Conservation (phyloP, 768 basidiomycete genomes). For the Tricholoma sp. region DNA sequence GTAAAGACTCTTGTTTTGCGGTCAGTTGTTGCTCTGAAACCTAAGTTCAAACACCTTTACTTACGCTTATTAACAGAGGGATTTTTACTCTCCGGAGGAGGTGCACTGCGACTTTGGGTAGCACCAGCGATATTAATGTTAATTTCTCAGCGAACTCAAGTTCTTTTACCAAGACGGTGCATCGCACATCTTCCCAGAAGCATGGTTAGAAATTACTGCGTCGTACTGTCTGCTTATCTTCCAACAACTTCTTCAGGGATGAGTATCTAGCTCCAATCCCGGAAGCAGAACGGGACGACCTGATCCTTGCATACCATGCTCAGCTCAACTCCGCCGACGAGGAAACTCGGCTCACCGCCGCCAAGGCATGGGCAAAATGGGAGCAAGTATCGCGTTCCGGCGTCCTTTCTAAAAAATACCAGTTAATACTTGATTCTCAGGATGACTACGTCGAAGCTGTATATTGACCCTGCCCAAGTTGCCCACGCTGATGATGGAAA, state of each 20-base stretch:
- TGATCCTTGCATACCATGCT: constrained; percentile 80
- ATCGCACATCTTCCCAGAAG: constrained; percentile 80
- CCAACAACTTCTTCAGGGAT: constrained; percentile 47
- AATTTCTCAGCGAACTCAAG: constrained; percentile 56
- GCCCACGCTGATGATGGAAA: constrained; percentile 65
- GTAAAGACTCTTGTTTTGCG: constrained; percentile 77
- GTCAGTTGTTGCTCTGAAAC: constrained; percentile 27
- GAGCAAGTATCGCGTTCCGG: constrained; percentile 51
- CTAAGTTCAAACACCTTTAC: neutral
- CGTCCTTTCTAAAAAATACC: neutral
- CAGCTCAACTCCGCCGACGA: constrained; percentile 73
- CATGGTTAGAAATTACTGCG: constrained; percentile 51
- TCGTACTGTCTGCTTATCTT: neutral
- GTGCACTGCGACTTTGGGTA: constrained; percentile 29
- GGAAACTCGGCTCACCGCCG: constrained; percentile 57
- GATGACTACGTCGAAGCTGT: constrained; percentile 78
- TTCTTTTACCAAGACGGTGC: constrained; percentile 93
- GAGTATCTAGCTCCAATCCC: constrained; percentile 80
- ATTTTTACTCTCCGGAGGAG: constrained; percentile 85
- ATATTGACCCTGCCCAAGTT: constrained; percentile 63
- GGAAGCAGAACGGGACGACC: constrained; percentile 69
- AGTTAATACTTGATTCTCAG: constrained; percentile 30
- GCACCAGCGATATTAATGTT: neutral
- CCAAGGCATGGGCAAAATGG: constrained; percentile 87
- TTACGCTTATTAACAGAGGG: constrained; percentile 42